Evolutionary conservation across 768 basidiomycete species (phyloP).

Genomic region (Pholiota conissans): DNA sequence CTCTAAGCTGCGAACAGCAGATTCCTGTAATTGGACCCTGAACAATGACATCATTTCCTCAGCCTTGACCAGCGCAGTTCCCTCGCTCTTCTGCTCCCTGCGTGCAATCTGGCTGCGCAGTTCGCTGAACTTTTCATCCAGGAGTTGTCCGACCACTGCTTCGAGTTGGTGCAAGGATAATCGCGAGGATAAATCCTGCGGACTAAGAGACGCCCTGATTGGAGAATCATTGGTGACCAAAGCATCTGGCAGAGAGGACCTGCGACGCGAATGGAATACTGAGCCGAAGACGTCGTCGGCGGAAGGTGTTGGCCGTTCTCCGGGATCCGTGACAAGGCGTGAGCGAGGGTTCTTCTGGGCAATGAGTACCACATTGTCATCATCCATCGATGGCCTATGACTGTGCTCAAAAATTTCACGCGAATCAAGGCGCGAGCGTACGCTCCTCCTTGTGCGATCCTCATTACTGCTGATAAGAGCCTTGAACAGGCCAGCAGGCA

Average conservation of each 20-base stretch:
- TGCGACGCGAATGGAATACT: constrained; percentile 41
- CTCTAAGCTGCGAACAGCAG: constrained; percentile 54
- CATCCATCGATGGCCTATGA: constrained; percentile 74
- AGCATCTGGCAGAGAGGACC: constrained; percentile 59
- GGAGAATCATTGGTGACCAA: constrained; percentile 47
- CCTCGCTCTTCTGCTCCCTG: constrained; percentile 24
- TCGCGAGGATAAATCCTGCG: constrained; percentile 51
- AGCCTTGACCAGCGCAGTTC: constrained; percentile 41
- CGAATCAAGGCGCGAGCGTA: constrained; percentile 77
- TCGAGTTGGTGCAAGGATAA: constrained; percentile 64
- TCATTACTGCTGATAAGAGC: constrained; percentile 62
- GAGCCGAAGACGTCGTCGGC: constrained; percentile 39
- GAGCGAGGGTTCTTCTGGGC: constrained; percentile 51
- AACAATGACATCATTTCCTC: constrained; percentile 72
- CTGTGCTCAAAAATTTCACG: constrained; percentile 72
- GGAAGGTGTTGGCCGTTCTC: constrained; percentile 20
- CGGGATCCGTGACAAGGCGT: constrained; percentile 62
- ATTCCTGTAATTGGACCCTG: constrained; percentile 65
- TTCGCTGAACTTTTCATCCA: constrained; percentile 68
- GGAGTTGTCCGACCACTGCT: constrained; percentile 56
- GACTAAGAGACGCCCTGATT: constrained; percentile 38
- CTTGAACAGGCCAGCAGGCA: constrained; percentile 87
- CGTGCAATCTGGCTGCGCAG: constrained; percentile 41
- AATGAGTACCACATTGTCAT: constrained; percentile 67
- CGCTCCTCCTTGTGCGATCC: constrained; percentile 65